Evolutionary conservation across 768 basidiomycete genomes (phyloP), one percentile per base, ranked within the genome.

Genomic region (Pleurotus djamor): DNA sequence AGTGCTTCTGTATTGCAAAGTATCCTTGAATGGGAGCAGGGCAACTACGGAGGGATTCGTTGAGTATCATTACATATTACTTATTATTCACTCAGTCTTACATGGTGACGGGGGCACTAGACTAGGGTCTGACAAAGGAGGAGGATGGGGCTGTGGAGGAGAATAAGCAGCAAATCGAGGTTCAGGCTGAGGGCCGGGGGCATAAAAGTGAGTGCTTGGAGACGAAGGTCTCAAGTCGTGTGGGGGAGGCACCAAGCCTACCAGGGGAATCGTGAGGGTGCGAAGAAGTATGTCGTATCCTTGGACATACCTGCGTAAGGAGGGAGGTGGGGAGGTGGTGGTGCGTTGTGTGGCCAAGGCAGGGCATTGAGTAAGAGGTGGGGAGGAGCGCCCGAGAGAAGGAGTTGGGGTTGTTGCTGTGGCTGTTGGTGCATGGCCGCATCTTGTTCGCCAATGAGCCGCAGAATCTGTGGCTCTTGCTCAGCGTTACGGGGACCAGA

Each of bases 401-500:
- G 21, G 21, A 28, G 21, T 28, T 28, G 21, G 1, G 21, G 21
- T 28, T 28, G 21, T 28, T 28, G 21, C 21, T 47, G 45, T 14
- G 13, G 45, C 14, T 14, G 59, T 71, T 78, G 68, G 60, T 72
- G 61, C 60, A 67, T 2, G 79, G 77, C 2, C 79, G 58, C 66
- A n/a, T 41, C n/a, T 41, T 9, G 38, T 56, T 76, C 78, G 38
- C 79, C 75, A 62, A 74, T 65, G 67, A 89, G 73, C 66, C 76
- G 71, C 62, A 91, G 77, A 59, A 87, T 77, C 48, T 80, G 81
- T 12, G 78, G 81, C 36, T 84, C 85, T 14, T 81, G 81, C 1
- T 87, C 87, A 37, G 76, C 66, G 17, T 76, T 72, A 47, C 87
- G 85, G 16, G 87, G 79, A 1, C 83, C 86, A 32, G 87, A 75